Conservation (phyloP, 805 yeast species). For the Isabelozyma rhagii region DNA sequence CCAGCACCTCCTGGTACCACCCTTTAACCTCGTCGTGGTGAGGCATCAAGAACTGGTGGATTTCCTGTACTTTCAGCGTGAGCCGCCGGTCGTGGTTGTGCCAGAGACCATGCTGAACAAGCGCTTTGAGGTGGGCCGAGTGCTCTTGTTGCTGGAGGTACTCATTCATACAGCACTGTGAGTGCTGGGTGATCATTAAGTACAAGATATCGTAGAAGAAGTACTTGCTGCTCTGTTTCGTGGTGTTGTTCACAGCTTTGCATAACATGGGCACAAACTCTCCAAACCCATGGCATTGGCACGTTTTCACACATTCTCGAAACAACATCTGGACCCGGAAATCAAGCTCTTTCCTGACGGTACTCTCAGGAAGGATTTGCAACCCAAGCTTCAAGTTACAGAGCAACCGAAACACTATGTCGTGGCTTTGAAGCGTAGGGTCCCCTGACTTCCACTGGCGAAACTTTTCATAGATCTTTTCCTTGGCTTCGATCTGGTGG, state of each 20-base stretch:
- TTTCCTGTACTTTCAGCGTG: slow-evolving; percentile 17
- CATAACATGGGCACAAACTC: slow-evolving; percentile 31
- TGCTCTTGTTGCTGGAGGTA: slow-evolving; percentile 18
- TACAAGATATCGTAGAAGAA: slow-evolving; percentile 24
- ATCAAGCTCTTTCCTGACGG: slow-evolving; percentile 5
- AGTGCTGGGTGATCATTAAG: slow-evolving; percentile 21
- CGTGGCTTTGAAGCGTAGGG: slow-evolving; percentile 26
- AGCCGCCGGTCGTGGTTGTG: slow-evolving; percentile 18
- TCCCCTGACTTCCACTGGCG: slow-evolving; percentile 27
- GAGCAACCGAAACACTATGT: slow-evolving; percentile 28
- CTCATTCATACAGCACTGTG: slow-evolving; percentile 32
- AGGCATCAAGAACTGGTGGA: slow-evolving; percentile 12
- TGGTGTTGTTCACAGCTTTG: slow-evolving; percentile 27
- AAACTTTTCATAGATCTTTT: slow-evolving; percentile 14
- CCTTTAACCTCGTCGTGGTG: slow-evolving; percentile 2
- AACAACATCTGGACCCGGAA: slow-evolving; percentile 14
- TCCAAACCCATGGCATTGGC: slow-evolving; percentile 27
- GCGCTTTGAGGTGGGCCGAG: slow-evolving; percentile 17
- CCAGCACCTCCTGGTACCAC: slow-evolving; percentile 12
- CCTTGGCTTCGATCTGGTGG: slow-evolving; percentile 2
- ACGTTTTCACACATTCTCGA: slow-evolving; percentile 8
- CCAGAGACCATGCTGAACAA: slow-evolving; percentile 36
- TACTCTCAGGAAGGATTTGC: background rate
- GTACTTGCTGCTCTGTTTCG: slow-evolving; percentile 9
- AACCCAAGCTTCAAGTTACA: slow-evolving; percentile 32